Evolutionary conservation across 257 asterid genomes (phyloP).

Genomic region (Gentiana dahurica): DNA sequence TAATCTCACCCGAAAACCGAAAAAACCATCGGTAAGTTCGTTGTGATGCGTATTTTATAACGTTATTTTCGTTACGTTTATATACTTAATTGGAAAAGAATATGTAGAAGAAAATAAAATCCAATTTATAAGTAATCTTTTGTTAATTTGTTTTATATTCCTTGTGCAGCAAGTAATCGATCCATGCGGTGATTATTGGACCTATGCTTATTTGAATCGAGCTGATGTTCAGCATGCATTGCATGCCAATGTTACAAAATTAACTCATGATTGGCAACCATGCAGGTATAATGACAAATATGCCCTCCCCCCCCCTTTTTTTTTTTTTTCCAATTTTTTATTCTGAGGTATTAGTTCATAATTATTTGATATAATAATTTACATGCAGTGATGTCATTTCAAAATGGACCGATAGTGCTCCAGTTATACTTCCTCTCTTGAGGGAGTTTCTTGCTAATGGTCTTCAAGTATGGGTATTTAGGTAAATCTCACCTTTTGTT

Average conservation of each 20-base stretch:
- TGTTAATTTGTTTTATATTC: background rate
- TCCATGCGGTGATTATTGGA: slow-evolving; percentile 65
- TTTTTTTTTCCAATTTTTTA: background rate
- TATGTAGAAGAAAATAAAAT: background rate
- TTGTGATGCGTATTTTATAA: too few relatives aligned
- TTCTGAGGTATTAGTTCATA: background rate
- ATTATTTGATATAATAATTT: background rate
- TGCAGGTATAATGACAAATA: slow-evolving; percentile 43
- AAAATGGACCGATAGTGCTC: slow-evolving; percentile 6
- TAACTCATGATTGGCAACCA: slow-evolving; percentile 48
- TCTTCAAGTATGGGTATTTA: slow-evolving; percentile 17
- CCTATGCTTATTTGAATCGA: slow-evolving; percentile 45
- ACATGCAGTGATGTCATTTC: slow-evolving; percentile 3
- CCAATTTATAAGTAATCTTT: background rate
- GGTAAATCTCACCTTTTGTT: slow-evolving; percentile 7
- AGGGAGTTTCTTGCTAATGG: slow-evolving; percentile 9
- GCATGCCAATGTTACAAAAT: slow-evolving; percentile 70
- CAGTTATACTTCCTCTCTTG: slow-evolving; percentile 10
- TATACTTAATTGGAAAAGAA: too few relatives aligned
- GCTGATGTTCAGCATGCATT: slow-evolving; percentile 71
- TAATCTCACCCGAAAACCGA: slow-evolving; percentile 42
- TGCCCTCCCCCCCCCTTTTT: background rate
- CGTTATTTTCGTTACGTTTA: too few relatives aligned
- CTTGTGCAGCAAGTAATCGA: slow-evolving; percentile 33
- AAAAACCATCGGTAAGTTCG: slow-evolving; percentile 35